Evolutionary conservation across 345 rosid genomes (phyloP).

Genomic region (Syzygium oleosum): DNA sequence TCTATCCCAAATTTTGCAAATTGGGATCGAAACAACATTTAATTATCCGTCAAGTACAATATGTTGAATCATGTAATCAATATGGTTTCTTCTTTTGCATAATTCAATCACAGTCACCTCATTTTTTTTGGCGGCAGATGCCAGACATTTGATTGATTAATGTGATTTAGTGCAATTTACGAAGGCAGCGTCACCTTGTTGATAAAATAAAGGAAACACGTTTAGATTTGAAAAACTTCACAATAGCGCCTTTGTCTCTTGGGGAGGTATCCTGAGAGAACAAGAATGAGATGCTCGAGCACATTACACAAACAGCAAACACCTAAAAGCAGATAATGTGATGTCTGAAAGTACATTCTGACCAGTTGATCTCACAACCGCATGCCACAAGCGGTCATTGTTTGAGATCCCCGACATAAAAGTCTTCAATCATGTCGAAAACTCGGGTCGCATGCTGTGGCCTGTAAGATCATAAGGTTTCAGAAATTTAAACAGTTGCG

Average conservation of each 20-base stretch:
- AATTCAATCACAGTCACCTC: too few species aligned
- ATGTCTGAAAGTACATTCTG: neutral
- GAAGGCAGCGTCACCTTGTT: neutral
- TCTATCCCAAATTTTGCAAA: neutral
- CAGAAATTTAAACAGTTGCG: neutral
- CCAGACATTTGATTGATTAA: too few species aligned
- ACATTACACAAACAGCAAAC: neutral
- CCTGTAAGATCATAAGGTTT: constrained; percentile 12
- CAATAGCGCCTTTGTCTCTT: neutral
- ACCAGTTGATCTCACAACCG: neutral
- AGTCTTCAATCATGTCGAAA: constrained; percentile 82
- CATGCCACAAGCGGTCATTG: neutral
- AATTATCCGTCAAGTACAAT: neutral
- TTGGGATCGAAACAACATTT: neutral
- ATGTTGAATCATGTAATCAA: neutral
- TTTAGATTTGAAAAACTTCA: neutral
- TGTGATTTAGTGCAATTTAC: neutral
- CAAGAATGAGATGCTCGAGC: neutral
- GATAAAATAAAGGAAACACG: neutral
- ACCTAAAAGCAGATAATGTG: neutral
- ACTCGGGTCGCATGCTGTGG: constrained; percentile 82
- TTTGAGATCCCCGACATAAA: constrained; percentile 56
- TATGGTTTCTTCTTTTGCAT: too few species aligned
- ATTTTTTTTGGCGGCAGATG: too few species aligned
- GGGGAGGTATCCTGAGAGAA: neutral